A percentile compares a stretch with the other conserved stretches of the same genome.
phyloP scores from a whole-genome alignment of 306 rosid species.

The Pueraria montana region DNA sequence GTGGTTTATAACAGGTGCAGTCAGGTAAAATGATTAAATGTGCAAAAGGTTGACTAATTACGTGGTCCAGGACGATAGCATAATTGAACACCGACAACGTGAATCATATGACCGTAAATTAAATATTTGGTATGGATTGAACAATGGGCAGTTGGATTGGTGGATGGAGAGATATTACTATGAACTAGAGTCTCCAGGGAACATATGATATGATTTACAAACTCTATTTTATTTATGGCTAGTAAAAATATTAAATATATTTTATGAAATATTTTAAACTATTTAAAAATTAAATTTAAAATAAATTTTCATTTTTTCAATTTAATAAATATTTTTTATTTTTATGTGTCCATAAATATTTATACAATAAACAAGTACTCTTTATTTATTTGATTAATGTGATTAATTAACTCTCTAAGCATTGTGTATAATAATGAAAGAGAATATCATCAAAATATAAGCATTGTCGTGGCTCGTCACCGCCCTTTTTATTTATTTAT shows the following conservation, averaged over 20 bases:
- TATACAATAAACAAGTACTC: neutral
- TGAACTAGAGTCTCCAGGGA: neutral
- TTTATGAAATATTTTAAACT: neutral
- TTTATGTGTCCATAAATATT: neutral
- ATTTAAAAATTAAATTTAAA: neutral
- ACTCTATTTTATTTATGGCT: neutral
- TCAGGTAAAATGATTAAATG: too few relatives aligned
- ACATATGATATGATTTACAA: neutral
- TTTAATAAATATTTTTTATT: too few relatives aligned
- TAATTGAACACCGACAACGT: neutral
- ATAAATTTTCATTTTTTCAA: too few relatives aligned
- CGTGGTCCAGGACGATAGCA: too few relatives aligned
- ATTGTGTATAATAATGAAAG: too few relatives aligned
- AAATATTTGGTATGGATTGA: neutral
- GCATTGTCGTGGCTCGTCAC: too few relatives aligned
- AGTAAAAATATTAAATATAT: neutral
- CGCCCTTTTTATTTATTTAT: too few relatives aligned
- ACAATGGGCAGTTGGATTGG: neutral
- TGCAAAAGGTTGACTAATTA: too few relatives aligned
- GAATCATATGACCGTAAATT: neutral
- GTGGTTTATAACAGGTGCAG: too few relatives aligned
- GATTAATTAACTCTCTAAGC: too few relatives aligned
- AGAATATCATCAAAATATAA: too few relatives aligned
- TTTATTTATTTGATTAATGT: too few relatives aligned
- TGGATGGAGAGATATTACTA: neutral